These are phyloP conservation scores for Cladorrhinum samala DNA, from an alignment of 495 filamentous ascomycete species.

Conservation along the genomic window DNA sequence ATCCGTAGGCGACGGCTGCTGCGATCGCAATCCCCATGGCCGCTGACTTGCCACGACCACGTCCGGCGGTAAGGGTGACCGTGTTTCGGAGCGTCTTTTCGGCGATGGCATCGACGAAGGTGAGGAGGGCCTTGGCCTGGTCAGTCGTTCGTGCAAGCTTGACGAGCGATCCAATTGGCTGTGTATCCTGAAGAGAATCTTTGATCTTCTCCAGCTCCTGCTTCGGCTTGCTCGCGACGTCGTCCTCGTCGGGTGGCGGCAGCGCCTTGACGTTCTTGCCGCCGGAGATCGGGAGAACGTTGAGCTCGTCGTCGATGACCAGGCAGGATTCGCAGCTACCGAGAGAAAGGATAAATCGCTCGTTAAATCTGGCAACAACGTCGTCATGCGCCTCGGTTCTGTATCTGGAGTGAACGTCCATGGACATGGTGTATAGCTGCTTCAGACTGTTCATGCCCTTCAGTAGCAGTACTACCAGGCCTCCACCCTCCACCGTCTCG, in stretches of 20 bases:
- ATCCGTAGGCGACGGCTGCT: constrained; percentile 89
- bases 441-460: constrained; percentile 98
- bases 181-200: constrained; percentile 74
- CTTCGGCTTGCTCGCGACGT: constrained; percentile 56
- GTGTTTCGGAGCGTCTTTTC: constrained; percentile 94
- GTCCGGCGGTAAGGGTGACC: constrained; percentile 85
- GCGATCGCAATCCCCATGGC: constrained; percentile 91
- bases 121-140: constrained; percentile 90
- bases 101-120: constrained; percentile 91
- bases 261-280: constrained; percentile 86
- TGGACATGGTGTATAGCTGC: constrained; percentile 92
- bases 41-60: constrained; percentile 96
- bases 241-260: constrained; percentile 64
- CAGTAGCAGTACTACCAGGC: constrained; percentile 79
- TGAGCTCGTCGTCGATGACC: constrained; percentile 95
- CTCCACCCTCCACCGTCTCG: constrained; percentile 96
- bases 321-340: constrained; percentile 91
- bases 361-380: constrained; percentile 94
- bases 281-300: constrained; percentile 94
- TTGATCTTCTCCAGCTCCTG: constrained; percentile 83
- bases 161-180: constrained; percentile 78
- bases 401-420: constrained; percentile 97
- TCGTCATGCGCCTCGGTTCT: constrained; percentile 95
- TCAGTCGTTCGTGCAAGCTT: constrained; percentile 84
- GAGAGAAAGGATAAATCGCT: constrained; percentile 91